phyloP scores from a whole-genome alignment of 192 early-diverging fungal genomes.

The Entomortierella parvispora region DNA sequence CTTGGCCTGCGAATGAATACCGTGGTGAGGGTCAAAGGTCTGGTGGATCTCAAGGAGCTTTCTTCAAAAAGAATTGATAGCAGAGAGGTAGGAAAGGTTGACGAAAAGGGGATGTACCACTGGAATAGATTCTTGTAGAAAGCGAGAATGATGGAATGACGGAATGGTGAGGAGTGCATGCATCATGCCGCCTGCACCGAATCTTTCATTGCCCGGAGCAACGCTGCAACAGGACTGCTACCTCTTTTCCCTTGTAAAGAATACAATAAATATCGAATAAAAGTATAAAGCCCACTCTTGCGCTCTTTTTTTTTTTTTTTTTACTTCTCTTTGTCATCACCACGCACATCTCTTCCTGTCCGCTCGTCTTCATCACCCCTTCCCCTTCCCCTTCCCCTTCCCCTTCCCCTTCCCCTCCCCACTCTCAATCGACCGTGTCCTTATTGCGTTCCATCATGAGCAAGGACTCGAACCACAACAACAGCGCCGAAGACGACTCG shows the following conservation, averaged over 20 bases:
- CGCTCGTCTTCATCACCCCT: neutral
- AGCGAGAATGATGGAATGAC: no score
- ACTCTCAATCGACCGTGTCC: neutral
- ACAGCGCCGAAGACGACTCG: slow-evolving; percentile 3
- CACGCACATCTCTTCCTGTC: neutral
- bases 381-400: neutral
- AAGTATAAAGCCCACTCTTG: neutral
- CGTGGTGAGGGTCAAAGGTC: neutral
- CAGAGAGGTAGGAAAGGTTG: no score
- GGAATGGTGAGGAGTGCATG: no score
- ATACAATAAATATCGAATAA: no score
- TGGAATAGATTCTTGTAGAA: no score
- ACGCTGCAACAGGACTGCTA: no score
- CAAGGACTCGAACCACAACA: neutral
- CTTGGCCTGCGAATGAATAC: neutral
- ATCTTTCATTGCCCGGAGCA: no score
- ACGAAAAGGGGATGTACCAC: no score
- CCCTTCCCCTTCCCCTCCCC: neutral
- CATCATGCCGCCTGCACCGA: no score
- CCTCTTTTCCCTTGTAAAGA: neutral
- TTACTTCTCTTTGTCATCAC: neutral
- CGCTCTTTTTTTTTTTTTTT: neutral
- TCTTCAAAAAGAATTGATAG: no score
- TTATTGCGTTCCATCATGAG: neutral
- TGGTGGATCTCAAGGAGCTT: no score